These are phyloP conservation scores for Populus trichocarpa DNA, from an alignment of 441 rosid species.

Conservation along the genomic window DNA sequence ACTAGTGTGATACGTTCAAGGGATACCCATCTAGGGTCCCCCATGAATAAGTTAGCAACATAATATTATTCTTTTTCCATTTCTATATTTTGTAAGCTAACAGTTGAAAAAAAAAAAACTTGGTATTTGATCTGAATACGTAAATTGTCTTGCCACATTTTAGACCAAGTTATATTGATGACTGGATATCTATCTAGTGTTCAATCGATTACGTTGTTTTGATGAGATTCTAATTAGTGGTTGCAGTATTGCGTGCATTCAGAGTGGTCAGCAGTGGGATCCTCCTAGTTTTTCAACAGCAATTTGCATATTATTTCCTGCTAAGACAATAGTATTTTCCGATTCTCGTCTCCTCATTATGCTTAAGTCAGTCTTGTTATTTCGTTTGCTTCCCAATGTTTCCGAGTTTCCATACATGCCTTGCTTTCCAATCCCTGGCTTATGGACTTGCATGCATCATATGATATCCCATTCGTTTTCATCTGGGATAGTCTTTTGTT, in stretches of 20 bases:
- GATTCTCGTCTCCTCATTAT: neutral
- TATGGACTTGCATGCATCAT: neutral
- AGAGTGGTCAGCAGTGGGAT: neutral
- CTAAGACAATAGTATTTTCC: neutral
- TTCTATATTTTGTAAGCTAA: conserved; percentile 8
- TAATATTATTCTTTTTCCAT: conserved; percentile 36
- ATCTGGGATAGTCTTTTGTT: neutral
- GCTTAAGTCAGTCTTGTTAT: neutral
- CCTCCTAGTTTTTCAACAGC: neutral
- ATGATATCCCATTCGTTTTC: neutral
- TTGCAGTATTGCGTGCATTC: neutral
- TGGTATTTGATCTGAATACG: neutral
- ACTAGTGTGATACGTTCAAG: conserved; percentile 59
- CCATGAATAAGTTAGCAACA: conserved; percentile 47
- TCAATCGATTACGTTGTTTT: neutral
- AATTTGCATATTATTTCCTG: neutral
- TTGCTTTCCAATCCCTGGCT: no score
- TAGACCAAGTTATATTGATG: neutral
- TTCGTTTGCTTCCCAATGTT: neutral
- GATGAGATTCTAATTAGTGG: neutral
- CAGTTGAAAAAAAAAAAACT: neutral
- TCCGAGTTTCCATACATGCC: no score
- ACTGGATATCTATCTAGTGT: neutral
- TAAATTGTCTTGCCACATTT: neutral
- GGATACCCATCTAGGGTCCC: conserved; percentile 72